Evolutionary conservation across 2,329 filamentous ascomycete genomes (phyloP).

Genomic region (Gaeumannomyces tritici): DNA sequence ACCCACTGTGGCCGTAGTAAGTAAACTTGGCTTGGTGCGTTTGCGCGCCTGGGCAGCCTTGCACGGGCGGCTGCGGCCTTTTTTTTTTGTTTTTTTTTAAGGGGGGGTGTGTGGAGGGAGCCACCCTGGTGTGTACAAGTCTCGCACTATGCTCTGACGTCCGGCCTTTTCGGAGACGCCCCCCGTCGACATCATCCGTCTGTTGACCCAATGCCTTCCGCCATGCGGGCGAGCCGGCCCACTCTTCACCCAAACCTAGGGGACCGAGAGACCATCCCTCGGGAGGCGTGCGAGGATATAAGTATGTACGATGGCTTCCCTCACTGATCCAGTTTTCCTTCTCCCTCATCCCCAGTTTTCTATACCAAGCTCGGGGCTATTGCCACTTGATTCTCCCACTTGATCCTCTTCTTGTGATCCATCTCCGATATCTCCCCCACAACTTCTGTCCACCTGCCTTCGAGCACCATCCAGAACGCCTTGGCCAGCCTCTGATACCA

Average conservation of each 20-base stretch:
- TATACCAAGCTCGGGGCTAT: neutral
- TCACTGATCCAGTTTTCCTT: neutral
- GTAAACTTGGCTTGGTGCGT: neutral
- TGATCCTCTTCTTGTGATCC: neutral
- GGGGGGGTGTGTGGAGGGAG: neutral
- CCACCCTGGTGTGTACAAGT: neutral
- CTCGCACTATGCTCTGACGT: neutral
- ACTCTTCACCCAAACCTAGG: neutral
- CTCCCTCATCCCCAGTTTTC: slow-evolving; percentile 1
- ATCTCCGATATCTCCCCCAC: neutral
- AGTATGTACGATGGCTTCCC: slow-evolving; percentile 2
- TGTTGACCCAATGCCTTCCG: neutral
- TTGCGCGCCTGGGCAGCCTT: neutral
- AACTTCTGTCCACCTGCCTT: neutral
- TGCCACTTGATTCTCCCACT: neutral
- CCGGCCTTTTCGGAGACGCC: neutral
- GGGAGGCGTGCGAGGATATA: no score
- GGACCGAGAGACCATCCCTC: neutral
- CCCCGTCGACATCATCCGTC: neutral
- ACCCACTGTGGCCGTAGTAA: neutral
- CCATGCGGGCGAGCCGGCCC: neutral
- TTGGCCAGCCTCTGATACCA: no score
- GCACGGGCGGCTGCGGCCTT: neutral
- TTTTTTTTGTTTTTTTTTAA: neutral
- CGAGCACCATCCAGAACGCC: neutral